A percentile compares a stretch with the other conserved stretches of the same genome.
These are phyloP conservation scores for bread wheat (Triticum aestivum) DNA, from an alignment of 176 grass and related monocot species.

Conservation along the genomic window DNA sequence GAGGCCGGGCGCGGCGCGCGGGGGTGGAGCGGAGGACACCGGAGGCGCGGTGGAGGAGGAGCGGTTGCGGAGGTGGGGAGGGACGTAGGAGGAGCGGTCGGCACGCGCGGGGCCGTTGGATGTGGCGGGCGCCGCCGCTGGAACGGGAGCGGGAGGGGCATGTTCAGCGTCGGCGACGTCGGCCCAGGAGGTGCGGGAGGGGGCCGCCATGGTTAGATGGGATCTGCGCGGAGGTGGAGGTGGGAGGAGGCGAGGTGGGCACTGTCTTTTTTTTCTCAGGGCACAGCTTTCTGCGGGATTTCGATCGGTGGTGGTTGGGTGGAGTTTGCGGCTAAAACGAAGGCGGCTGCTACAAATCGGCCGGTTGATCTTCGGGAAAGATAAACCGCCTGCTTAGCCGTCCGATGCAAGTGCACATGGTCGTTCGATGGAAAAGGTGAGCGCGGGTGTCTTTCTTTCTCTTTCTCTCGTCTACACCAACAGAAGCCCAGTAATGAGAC, in stretches of 20 bases:
- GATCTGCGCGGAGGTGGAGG: constrained; percentile 33
- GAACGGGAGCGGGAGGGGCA: not conserved
- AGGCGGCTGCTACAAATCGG: too few species aligned
- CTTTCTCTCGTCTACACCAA: too few species aligned
- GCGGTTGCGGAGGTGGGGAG: constrained; percentile 82
- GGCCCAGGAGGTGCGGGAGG: constrained; percentile 54
- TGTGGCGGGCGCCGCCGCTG: not conserved
- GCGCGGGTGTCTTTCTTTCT: too few species aligned
- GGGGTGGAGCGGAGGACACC: constrained; percentile 6
- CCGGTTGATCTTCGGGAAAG: too few species aligned
- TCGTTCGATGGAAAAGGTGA: too few species aligned
- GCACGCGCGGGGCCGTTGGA: constrained; percentile 39
- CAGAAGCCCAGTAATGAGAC: too few species aligned
- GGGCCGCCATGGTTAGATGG: constrained; percentile 29
- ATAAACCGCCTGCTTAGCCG: too few species aligned
- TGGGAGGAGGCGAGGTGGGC: not conserved
- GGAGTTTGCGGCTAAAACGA: too few species aligned
- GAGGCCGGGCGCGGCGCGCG: constrained; percentile 8
- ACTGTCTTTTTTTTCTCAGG: not conserved
- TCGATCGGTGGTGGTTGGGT: too few species aligned
- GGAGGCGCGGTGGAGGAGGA: not conserved
- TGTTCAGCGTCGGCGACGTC: constrained; percentile 48
- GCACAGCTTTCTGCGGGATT: too few species aligned
- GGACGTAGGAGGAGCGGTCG: constrained; percentile 68
- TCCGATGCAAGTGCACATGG: too few species aligned